phyloP scores from a whole-genome alignment of 2,329 filamentous ascomycete genomes.

The Ophiocordyceps camponoti-saundersi region DNA sequence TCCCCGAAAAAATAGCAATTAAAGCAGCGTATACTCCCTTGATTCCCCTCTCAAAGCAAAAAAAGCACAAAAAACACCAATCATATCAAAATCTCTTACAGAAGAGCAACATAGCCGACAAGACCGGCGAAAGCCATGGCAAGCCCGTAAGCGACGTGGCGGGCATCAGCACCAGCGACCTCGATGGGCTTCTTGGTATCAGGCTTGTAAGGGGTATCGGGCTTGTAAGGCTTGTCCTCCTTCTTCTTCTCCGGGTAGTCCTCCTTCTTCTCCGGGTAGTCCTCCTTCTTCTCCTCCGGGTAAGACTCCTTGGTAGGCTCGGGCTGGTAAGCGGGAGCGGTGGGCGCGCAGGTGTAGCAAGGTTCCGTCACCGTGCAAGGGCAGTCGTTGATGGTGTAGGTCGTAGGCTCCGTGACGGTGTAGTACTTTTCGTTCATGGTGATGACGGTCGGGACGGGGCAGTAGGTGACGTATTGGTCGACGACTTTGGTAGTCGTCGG shows the following conservation, averaged over 20 bases:
- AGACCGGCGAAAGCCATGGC: constrained; percentile 11
- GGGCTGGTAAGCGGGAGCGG: constrained; percentile 2
- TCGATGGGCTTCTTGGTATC: constrained; percentile 1
- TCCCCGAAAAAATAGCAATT: background rate
- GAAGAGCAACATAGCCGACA: constrained; percentile 9
- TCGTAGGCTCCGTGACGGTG: constrained; percentile 35
- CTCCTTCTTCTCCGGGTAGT: background rate
- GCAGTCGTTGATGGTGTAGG: constrained; percentile 37
- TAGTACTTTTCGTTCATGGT: constrained; percentile 32
- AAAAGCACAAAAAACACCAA: background rate
- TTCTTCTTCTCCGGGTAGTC: background rate
- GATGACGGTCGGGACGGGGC: constrained; percentile 30
- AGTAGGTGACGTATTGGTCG: constrained; percentile 20
- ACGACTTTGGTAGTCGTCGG: constrained; percentile 17
- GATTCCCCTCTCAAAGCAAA: no score
- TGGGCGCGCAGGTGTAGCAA: constrained; percentile 1
- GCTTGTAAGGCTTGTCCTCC: background rate
- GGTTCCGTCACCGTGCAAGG: constrained; percentile 25
- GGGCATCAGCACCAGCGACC: constrained; percentile 5
- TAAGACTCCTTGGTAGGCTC: background rate
- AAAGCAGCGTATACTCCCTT: background rate
- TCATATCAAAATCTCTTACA: constrained; percentile 9
- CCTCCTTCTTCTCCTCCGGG: background rate
- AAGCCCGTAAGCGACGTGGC: constrained; percentile 6
- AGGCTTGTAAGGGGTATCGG: background rate